Percentiles rank a stretch among this genome's conserved stretches.
Evolutionary conservation across 2,329 filamentous ascomycete species (phyloP).

Genomic region (Pseudogymnoascus sp.): DNA sequence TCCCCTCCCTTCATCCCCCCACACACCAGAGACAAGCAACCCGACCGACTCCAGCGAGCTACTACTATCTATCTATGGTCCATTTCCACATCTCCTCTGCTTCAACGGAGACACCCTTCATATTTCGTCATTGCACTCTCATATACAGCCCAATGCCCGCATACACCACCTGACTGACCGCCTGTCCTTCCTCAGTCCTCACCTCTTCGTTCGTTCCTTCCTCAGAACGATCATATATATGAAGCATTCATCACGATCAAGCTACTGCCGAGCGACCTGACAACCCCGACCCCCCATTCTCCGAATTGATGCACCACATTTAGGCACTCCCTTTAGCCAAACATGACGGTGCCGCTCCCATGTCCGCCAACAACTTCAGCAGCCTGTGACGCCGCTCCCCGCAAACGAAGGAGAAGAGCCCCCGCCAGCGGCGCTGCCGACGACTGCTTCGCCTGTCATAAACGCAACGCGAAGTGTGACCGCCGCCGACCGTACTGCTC

Average conservation of each 20-base stretch:
- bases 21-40: neutral
- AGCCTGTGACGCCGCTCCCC: constrained; percentile 15
- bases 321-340: constrained; percentile 5
- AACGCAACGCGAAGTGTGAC: constrained; percentile 78
- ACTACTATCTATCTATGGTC: constrained; percentile 6
- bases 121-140: constrained; percentile 4
- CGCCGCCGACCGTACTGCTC: constrained; percentile 89
- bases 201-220: neutral
- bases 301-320: constrained; percentile 5
- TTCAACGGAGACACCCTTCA: constrained; percentile 1
- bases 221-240: neutral
- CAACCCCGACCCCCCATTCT: neutral
- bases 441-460: constrained; percentile 90
- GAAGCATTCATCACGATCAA: neutral
- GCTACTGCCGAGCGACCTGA: neutral
- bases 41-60: neutral
- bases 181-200: neutral
- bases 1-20: constrained; percentile 1
- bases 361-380: constrained; percentile 3
- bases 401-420: constrained; percentile 74
- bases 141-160: constrained; percentile 4
- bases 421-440: constrained; percentile 82
- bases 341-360: constrained; percentile 8
- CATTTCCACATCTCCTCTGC: constrained; percentile 1
- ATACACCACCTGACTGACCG: constrained; percentile 3